Conservation (phyloP, 345 rosid species). For the Gynandropsis gynandra region DNA sequence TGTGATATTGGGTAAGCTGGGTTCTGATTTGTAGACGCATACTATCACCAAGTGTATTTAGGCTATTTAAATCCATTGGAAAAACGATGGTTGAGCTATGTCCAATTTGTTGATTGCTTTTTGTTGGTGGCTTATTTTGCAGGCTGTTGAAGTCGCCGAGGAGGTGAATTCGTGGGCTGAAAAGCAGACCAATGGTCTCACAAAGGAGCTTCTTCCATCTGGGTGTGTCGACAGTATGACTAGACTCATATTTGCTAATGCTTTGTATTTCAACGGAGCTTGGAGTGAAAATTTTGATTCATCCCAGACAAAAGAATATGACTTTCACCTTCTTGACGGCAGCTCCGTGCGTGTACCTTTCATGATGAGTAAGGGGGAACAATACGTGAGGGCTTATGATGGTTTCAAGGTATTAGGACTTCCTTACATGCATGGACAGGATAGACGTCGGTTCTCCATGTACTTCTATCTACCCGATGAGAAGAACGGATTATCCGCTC, state of each 20-base stretch:
- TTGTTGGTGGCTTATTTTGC: too few relatives aligned
- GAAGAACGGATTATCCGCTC: conserved; percentile 46
- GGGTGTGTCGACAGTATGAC: conserved; percentile 49
- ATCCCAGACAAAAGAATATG: conserved; percentile 41
- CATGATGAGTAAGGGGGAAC: conserved; percentile 73
- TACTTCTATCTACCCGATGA: conserved; percentile 65
- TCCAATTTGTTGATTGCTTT: background rate
- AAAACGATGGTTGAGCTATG: too few relatives aligned
- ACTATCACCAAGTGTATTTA: too few relatives aligned
- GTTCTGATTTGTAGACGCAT: too few relatives aligned
- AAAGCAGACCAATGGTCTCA: conserved; percentile 62
- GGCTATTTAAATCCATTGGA: too few relatives aligned
- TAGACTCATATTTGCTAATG: conserved; percentile 62
- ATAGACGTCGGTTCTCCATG: conserved; percentile 60
- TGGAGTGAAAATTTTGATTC: conserved; percentile 70
- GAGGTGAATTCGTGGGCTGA: conserved; percentile 79
- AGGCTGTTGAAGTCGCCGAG: conserved; percentile 56
- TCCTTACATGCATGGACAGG: conserved; percentile 66
- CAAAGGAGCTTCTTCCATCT: conserved; percentile 63
- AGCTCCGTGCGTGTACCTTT: conserved; percentile 46
- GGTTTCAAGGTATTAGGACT: conserved; percentile 70
- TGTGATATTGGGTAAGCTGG: too few relatives aligned
- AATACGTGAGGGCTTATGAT: conserved; percentile 35
- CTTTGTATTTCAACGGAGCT: conserved; percentile 74
- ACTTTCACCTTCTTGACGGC: conserved; percentile 60